Percentiles rank a stretch among this genome's conserved stretches.
These are phyloP conservation scores for Handroanthus guayacan DNA, from an alignment of 257 asterid species.

Conservation along the genomic window DNA sequence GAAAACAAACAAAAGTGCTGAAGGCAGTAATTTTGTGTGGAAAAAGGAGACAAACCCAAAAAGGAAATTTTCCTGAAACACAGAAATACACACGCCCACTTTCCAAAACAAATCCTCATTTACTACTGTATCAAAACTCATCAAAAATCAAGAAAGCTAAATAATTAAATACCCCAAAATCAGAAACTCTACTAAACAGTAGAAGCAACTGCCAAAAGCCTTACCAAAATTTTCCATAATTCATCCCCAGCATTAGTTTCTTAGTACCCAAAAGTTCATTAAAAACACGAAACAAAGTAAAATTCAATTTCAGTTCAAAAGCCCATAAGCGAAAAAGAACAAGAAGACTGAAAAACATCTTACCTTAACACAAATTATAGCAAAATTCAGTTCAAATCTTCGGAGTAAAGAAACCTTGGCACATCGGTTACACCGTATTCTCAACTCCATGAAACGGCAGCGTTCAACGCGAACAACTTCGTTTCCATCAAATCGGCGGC, in stretches of 20 bases:
- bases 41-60: constrained; percentile 17
- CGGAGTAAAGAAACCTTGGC: constrained; percentile 43
- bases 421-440: constrained; percentile 66
- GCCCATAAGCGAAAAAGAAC: background rate
- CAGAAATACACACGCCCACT: constrained; percentile 7
- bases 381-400: constrained; percentile 51
- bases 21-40: background rate
- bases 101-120: constrained; percentile 23
- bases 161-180: background rate
- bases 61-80: constrained; percentile 31
- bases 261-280: background rate
- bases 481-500: constrained; percentile 66
- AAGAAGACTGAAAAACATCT: background rate
- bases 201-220: constrained; percentile 14
- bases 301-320: background rate
- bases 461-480: constrained; percentile 44
- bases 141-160: background rate
- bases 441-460: constrained; percentile 70
- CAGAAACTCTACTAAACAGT: background rate
- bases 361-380: constrained; percentile 47
- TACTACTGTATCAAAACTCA: background rate
- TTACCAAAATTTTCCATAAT: background rate
- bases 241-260: background rate
- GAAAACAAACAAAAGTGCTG: background rate
- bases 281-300: background rate